Conservation (phyloP, 2,329 filamentous ascomycete genomes). For the Talaromyces rugulosus region DNA sequence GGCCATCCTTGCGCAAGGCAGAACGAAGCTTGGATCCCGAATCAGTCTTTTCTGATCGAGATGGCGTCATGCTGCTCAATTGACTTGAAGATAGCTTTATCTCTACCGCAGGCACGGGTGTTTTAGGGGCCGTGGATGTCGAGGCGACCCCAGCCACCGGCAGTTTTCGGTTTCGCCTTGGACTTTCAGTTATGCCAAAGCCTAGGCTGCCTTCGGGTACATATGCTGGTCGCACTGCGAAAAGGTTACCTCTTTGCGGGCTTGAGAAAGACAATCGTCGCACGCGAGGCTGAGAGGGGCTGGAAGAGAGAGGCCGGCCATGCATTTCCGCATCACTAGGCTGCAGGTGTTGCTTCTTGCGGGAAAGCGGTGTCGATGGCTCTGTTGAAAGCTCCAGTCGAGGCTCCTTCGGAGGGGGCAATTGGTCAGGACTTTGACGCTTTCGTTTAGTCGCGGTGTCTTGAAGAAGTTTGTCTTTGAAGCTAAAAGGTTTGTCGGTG, state of each 20-base stretch:
- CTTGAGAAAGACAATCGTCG: conserved; percentile 2
- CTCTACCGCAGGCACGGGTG: background rate
- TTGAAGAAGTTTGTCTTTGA: background rate
- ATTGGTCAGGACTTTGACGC: background rate
- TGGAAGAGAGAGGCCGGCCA: background rate
- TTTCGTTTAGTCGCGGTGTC: background rate
- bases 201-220: background rate
- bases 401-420: background rate
- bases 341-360: background rate
- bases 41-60: background rate
- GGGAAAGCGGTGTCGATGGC: conserved; percentile 2
- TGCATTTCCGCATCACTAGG: background rate
- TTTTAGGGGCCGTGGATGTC: background rate
- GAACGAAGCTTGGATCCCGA: background rate
- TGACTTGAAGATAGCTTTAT: background rate
- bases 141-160: background rate
- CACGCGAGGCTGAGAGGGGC: background rate
- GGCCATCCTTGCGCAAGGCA: conserved; percentile 23
- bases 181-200: conserved; percentile 4
- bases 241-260: background rate
- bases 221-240: background rate
- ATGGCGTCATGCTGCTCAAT: background rate
- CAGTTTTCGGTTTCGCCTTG: background rate
- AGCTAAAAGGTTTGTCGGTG: background rate
- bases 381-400: background rate